Percentiles rank a stretch among this genome's conserved stretches.
Evolutionary conservation across 805 yeast species (phyloP).

Genomic region (Teunomyces barrocoloradensis): DNA sequence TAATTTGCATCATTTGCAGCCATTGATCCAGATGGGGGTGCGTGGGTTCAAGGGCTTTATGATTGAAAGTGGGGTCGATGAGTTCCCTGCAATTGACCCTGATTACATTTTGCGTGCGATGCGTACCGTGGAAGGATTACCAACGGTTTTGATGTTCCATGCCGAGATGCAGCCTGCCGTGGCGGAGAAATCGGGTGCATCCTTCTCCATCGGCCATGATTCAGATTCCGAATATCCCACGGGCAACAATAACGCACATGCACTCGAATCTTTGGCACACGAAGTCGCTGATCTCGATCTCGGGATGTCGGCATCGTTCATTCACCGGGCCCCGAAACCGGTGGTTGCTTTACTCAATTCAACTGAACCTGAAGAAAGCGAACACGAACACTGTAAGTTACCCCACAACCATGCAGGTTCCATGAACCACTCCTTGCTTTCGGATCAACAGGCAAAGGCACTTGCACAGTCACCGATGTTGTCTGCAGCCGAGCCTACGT

Average conservation of each 20-base stretch:
- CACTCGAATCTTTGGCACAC: conserved; percentile 10
- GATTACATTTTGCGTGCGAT: conserved; percentile 67
- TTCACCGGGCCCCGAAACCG: conserved; percentile 36
- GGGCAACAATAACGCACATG: not conserved
- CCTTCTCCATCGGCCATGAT: conserved; percentile 4
- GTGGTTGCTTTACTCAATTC: conserved; percentile 31
- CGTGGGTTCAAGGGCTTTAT: conserved; percentile 92
- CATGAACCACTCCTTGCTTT: conserved; percentile 31
- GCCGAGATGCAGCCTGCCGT: conserved; percentile 74
- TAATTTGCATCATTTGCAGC: conserved; percentile 65
- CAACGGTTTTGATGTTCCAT: conserved; percentile 84
- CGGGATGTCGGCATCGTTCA: conserved; percentile 41
- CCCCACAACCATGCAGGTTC: conserved; percentile 29
- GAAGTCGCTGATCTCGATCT: conserved; percentile 33
- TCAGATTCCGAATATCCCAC: conserved; percentile 1
- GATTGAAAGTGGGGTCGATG: conserved; percentile 95
- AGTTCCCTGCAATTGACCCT: conserved; percentile 79
- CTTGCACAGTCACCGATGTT: conserved; percentile 55
- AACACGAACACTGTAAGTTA: conserved; percentile 29
- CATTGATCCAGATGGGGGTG: conserved; percentile 81
- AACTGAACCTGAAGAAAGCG: conserved; percentile 15
- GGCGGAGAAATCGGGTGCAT: not conserved
- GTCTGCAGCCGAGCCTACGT: conserved; percentile 58
- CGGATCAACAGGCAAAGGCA: conserved; percentile 51
- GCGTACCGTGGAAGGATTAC: conserved; percentile 54